These are phyloP conservation scores for Pythium brassicae DNA, from an alignment of 352 stramenopile genomes.

Conservation along the genomic window DNA sequence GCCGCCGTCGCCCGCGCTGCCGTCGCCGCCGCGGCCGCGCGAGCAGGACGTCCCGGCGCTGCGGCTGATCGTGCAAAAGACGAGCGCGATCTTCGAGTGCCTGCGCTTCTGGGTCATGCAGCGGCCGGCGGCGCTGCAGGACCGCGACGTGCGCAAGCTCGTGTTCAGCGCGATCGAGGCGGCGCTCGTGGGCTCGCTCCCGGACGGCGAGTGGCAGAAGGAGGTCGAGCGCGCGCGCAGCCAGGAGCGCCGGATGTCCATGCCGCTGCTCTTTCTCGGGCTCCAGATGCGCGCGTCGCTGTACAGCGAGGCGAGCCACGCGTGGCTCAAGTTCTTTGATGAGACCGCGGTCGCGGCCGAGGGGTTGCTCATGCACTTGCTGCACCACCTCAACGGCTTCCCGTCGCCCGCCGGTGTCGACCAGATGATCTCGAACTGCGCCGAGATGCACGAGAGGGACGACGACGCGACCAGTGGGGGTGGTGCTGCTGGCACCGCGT, in stretches of 20 bases:
- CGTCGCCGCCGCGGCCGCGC: conserved; percentile 33
- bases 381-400: conserved; percentile 85
- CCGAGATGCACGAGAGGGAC: conserved; percentile 55
- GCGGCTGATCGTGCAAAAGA: conserved; percentile 79
- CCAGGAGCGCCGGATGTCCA: conserved; percentile 64
- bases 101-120: conserved; percentile 85
- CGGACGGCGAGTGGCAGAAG: conserved; percentile 74
- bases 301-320: conserved; percentile 62
- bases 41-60: conserved; percentile 68
- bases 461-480: conserved; percentile 18
- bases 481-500: background rate
- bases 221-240: conserved; percentile 72
- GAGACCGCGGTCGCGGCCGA: conserved; percentile 80
- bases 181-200: conserved; percentile 74
- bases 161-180: conserved; percentile 85
- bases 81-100: conserved; percentile 80
- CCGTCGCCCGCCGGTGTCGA: conserved; percentile 79
- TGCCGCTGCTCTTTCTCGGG: conserved; percentile 79
- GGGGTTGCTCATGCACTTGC: conserved; percentile 77
- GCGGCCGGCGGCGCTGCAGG: conserved; percentile 64
- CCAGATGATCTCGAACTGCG: conserved; percentile 80
- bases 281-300: conserved; percentile 82
- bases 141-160: conserved; percentile 77
- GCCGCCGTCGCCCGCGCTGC: conserved; percentile 23
- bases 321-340: conserved; percentile 80